A percentile compares a stretch with the other conserved stretches of the same genome.
Evolutionary conservation across 768 basidiomycete genomes (phyloP).

Genomic region (Suillus tomentosus): DNA sequence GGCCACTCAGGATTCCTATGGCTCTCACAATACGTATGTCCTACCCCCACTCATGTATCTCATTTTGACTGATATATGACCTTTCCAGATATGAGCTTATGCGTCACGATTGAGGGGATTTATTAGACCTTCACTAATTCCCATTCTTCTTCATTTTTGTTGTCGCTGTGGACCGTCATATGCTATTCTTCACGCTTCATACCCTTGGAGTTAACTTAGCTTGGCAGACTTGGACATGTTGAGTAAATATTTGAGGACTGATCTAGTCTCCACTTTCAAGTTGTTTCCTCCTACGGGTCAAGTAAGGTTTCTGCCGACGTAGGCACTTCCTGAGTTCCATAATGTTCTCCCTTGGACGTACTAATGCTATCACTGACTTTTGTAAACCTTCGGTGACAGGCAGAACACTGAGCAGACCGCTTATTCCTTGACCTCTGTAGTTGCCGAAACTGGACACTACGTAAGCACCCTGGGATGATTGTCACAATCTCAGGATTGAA

Average conservation of each 20-base stretch:
- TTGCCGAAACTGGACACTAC: no score
- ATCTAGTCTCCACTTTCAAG: no score
- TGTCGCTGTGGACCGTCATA: constrained; percentile 2
- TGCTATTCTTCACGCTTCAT: constrained; percentile 7
- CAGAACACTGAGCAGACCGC: no score
- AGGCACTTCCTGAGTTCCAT: no score
- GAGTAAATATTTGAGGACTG: neutral
- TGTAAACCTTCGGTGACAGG: no score
- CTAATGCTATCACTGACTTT: no score
- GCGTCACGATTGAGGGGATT: neutral
- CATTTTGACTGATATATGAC: neutral
- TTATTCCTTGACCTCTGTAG: no score
- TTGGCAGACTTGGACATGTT: neutral
- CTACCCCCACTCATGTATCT: neutral
- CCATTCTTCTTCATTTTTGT: neutral
- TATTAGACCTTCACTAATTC: neutral
- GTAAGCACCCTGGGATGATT: no score
- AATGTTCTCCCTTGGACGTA: no score
- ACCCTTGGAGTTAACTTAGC: constrained; percentile 1
- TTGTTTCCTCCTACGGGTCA: no score
- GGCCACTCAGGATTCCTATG: constrained; percentile 77
- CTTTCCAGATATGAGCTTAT: neutral
- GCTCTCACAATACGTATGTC: constrained; percentile 93
- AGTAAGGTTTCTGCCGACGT: no score
- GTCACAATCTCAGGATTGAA: no score